A percentile compares a stretch with the other conserved stretches of the same genome.
Evolutionary conservation across 176 grass and related monocot species (phyloP).

Genomic region (Cenchrus fungigraminus): DNA sequence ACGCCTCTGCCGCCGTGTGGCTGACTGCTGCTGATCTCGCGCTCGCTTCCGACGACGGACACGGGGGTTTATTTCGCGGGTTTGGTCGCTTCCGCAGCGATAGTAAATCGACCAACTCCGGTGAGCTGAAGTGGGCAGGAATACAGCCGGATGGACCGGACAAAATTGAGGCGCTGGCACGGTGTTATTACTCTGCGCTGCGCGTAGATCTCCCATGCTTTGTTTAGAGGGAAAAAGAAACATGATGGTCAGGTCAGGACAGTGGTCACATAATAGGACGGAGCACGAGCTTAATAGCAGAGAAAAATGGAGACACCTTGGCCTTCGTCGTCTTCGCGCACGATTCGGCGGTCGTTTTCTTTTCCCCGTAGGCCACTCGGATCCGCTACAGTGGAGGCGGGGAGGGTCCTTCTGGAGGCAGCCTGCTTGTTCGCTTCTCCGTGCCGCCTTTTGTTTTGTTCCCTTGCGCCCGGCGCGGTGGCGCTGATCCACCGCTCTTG

Average conservation of each 20-base stretch:
- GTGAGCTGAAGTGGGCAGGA: neutral
- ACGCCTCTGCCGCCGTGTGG: neutral
- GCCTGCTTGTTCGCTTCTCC: slow-evolving; percentile 23
- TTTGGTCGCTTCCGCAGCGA: too few relatives aligned
- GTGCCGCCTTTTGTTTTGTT: neutral
- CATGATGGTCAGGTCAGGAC: neutral
- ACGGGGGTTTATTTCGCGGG: too few relatives aligned
- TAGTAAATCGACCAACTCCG: neutral
- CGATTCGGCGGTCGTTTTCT: neutral
- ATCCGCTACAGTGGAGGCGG: neutral
- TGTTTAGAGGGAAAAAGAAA: slow-evolving; percentile 8
- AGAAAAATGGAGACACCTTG: neutral
- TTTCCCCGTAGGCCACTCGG: neutral
- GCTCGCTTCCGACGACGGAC: neutral
- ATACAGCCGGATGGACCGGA: neutral
- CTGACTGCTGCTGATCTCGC: neutral
- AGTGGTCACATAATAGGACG: neutral
- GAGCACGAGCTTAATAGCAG: neutral
- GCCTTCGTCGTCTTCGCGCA: neutral
- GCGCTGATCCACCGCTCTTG: slow-evolving; percentile 13
- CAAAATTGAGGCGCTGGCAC: neutral
- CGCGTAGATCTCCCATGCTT: neutral
- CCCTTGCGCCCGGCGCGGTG: neutral
- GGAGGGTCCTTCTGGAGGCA: neutral
- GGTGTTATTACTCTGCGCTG: neutral